Percentiles rank a stretch among this genome's conserved stretches.
Conservation (phyloP, 768 basidiomycete genomes). For the Floccularia luteovirens region DNA sequence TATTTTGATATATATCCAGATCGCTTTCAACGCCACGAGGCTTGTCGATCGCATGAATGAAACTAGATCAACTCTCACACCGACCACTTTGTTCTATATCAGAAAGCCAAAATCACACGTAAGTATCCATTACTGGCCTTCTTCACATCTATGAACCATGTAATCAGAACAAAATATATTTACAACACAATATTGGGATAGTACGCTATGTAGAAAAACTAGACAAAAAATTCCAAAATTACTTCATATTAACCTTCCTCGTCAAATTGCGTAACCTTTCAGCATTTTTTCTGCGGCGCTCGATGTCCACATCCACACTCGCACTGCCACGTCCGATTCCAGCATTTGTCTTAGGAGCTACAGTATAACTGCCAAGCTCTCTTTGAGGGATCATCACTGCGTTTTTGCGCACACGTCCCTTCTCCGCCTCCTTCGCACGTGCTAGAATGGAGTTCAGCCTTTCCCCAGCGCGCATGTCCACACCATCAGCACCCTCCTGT, state of each 20-base stretch:
- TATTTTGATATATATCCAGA: too few relatives aligned
- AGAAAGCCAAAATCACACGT: too few relatives aligned
- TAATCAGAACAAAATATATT: too few relatives aligned
- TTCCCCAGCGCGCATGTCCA: conserved; percentile 35
- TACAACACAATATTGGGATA: too few relatives aligned
- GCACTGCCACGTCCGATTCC: conserved; percentile 42
- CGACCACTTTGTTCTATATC: too few relatives aligned
- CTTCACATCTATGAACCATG: too few relatives aligned
- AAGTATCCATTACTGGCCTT: too few relatives aligned
- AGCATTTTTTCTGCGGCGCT: conserved; percentile 65
- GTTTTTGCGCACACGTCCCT: conserved; percentile 63
- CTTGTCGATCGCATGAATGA: not conserved
- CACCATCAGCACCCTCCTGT: conserved; percentile 27
- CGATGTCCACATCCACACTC: conserved; percentile 69
- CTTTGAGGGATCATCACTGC: conserved; percentile 79
- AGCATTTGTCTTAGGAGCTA: conserved; percentile 59
- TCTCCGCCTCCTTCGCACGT: conserved; percentile 60
- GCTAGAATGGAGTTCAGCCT: conserved; percentile 64
- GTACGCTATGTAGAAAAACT: too few relatives aligned
- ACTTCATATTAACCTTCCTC: conserved; percentile 31
- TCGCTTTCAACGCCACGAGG: too few relatives aligned
- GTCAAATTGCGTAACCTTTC: conserved; percentile 66
- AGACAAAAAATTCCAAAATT: not conserved
- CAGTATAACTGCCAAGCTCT: conserved; percentile 69
- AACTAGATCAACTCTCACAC: too few relatives aligned